Percentiles rank a stretch among this genome's conserved stretches.
phyloP scores from a whole-genome alignment of 257 asterid species.

The Voacanga thouarsii region DNA sequence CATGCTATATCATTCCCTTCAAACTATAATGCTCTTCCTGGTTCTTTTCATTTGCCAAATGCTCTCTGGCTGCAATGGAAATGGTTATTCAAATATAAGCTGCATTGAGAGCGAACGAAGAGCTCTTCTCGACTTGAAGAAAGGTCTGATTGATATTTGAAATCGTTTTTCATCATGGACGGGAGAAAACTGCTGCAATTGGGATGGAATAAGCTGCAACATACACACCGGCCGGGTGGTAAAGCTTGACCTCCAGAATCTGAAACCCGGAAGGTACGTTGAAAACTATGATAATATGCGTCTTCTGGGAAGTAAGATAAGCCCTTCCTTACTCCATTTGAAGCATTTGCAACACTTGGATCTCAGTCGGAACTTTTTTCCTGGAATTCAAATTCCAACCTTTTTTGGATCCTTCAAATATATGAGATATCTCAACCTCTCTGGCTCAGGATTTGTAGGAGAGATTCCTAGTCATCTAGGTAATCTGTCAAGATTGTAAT shows the following conservation, averaged over 20 bases:
- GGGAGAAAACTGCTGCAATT: slow-evolving; percentile 16
- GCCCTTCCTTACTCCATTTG: slow-evolving; percentile 14
- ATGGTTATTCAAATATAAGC: neutral
- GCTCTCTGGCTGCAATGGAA: neutral
- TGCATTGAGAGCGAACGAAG: slow-evolving; percentile 11
- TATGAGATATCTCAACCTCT: slow-evolving; percentile 24
- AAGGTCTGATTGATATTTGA: slow-evolving; percentile 9
- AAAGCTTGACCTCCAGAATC: neutral
- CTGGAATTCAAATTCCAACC: slow-evolving; percentile 10
- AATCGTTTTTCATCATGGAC: slow-evolving; percentile 19
- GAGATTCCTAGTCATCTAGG: slow-evolving; percentile 19
- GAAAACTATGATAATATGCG: too few species aligned
- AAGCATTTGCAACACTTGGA: slow-evolving; percentile 21
- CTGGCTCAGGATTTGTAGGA: slow-evolving; percentile 17
- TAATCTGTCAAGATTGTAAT: slow-evolving; percentile 19
- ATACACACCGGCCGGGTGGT: too few species aligned
- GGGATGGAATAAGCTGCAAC: slow-evolving; percentile 11
- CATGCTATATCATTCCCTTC: too few species aligned
- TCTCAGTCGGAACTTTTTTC: slow-evolving; percentile 21
- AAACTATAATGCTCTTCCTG: too few species aligned
- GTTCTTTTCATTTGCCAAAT: neutral
- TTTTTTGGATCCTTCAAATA: slow-evolving; percentile 20
- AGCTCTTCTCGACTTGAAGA: slow-evolving; percentile 15
- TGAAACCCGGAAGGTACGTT: too few species aligned
- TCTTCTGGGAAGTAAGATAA: slow-evolving; percentile 21